These are phyloP conservation scores for Circinella minor DNA, from an alignment of 371 early-diverging fungal genomes.

Conservation along the genomic window DNA sequence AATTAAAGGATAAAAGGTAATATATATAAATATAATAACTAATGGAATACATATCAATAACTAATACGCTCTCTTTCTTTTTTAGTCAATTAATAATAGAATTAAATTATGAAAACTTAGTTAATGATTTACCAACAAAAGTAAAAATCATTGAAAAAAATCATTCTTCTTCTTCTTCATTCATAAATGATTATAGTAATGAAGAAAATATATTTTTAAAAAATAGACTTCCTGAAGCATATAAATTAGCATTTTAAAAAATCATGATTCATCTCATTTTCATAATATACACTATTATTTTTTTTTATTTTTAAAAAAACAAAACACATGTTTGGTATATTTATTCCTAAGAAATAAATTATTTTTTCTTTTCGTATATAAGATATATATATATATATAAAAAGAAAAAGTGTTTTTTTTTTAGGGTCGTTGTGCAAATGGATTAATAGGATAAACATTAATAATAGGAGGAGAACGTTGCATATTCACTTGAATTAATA, in stretches of 20 bases:
- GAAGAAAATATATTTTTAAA: not conserved
- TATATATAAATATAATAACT: no score
- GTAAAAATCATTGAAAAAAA: not conserved
- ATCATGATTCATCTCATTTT: no score
- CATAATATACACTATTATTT: no score
- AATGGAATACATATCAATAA: no score
- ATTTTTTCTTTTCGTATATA: no score
- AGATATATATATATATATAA: not conserved
- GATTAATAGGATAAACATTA: slow-evolving; percentile 44
- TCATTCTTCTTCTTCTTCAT: not conserved
- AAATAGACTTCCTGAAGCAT: slow-evolving; percentile 7
- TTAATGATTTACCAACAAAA: slow-evolving; percentile 5
- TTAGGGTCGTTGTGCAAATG: slow-evolving; percentile 21
- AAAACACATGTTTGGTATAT: no score
- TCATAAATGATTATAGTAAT: no score
- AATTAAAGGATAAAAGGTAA: not conserved
- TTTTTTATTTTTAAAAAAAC: no score
- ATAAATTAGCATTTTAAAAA: not conserved
- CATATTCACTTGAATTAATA: slow-evolving; percentile 38
- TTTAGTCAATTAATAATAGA: not conserved
- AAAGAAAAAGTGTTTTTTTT: not conserved
- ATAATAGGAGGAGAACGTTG: slow-evolving; percentile 43
- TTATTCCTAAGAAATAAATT: no score
- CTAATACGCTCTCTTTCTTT: no score
- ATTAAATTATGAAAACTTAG: slow-evolving; percentile 2